phyloP scores from a whole-genome alignment of 2,329 filamentous ascomycete genomes.

The Cordyceps sp. region DNA sequence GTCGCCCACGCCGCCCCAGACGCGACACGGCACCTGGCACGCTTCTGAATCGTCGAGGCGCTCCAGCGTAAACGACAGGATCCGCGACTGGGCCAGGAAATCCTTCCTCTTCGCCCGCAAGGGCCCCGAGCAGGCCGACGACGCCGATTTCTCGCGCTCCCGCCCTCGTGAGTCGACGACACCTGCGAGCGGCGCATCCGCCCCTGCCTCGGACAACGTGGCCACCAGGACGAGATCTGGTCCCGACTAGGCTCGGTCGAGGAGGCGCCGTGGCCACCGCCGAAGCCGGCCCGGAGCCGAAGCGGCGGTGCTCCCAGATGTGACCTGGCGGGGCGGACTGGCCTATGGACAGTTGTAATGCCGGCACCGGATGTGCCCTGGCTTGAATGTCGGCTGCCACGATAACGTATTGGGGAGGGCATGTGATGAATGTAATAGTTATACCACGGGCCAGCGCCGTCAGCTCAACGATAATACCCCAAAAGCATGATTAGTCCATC shows the following conservation, averaged over 20 bases:
- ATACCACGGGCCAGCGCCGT: not conserved
- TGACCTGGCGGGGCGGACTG: not conserved
- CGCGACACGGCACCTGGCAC: slow-evolving; percentile 11
- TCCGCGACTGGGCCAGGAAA: slow-evolving; percentile 16
- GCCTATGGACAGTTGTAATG: not conserved
- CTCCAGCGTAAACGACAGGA: slow-evolving; percentile 14
- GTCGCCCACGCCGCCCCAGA: slow-evolving; percentile 1
- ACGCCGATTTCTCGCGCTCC: slow-evolving; percentile 7
- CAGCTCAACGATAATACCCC: slow-evolving; percentile 1
- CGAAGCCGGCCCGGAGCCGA: no score
- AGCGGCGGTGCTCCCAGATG: no score
- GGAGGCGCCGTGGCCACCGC: no score
- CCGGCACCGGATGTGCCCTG: not conserved
- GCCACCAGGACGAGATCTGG: no score
- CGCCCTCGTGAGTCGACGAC: no score
- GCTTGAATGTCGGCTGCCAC: not conserved
- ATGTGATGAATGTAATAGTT: not conserved
- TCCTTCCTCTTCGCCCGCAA: slow-evolving; percentile 12
- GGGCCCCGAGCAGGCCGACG: slow-evolving; percentile 8
- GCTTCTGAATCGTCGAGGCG: slow-evolving; percentile 11
- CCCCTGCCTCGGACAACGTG: no score
- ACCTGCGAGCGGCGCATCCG: no score
- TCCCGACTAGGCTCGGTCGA: no score
- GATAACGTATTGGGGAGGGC: not conserved
- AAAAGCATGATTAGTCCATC: not conserved